Conservation (phyloP, 768 basidiomycete genomes). For the Tricholoma flavovirens region DNA sequence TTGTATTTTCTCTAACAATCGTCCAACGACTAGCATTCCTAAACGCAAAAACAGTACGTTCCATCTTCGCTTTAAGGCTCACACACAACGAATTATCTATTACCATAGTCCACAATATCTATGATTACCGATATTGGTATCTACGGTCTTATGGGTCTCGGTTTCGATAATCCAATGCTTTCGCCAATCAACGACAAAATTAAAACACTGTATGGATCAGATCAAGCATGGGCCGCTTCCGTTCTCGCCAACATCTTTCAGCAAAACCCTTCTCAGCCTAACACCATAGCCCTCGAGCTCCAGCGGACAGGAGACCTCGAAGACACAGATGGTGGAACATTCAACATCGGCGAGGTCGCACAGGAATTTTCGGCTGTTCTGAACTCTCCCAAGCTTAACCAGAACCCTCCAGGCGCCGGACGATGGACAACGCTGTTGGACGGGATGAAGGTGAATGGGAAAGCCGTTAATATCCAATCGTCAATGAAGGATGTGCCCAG, state of each 20-base stretch:
- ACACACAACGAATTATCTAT: not conserved
- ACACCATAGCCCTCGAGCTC: slow-evolving; percentile 38
- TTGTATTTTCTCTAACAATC: not conserved
- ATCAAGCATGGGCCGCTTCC: slow-evolving; percentile 28
- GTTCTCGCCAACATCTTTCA: slow-evolving; percentile 36
- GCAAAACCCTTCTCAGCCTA: slow-evolving; percentile 27
- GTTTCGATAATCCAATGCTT: slow-evolving; percentile 24
- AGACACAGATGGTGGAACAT: slow-evolving; percentile 33
- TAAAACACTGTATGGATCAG: slow-evolving; percentile 16
- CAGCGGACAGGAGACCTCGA: slow-evolving; percentile 35
- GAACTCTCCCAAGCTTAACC: slow-evolving; percentile 24
- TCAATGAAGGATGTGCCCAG: slow-evolving; percentile 22
- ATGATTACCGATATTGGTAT: slow-evolving; percentile 19
- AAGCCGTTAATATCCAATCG: slow-evolving; percentile 23
- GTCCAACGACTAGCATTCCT: slow-evolving; percentile 24
- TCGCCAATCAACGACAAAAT: slow-evolving; percentile 26
- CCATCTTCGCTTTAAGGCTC: not conserved
- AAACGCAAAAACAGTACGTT: slow-evolving; percentile 15
- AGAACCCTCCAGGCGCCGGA: slow-evolving; percentile 27
- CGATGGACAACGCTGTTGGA: slow-evolving; percentile 40
- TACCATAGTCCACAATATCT: slow-evolving; percentile 8
- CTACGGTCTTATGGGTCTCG: slow-evolving; percentile 30
- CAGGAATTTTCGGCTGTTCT: slow-evolving; percentile 25
- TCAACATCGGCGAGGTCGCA: slow-evolving; percentile 40
- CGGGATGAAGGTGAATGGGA: slow-evolving; percentile 29